phyloP scores from a whole-genome alignment of 352 stramenopile species.

The Pythium catenulatum region DNA sequence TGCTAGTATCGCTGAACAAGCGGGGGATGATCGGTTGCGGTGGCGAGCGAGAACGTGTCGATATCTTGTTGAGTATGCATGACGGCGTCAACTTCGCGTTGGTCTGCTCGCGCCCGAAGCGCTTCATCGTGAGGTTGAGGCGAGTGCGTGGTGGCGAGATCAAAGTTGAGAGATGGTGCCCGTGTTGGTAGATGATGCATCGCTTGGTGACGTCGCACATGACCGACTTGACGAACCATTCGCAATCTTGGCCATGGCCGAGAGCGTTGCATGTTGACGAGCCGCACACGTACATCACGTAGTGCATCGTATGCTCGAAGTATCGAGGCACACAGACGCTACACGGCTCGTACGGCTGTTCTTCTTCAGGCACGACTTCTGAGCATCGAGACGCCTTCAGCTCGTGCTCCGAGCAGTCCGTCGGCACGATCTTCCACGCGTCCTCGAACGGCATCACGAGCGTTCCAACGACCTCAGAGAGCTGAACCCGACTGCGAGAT shows the following conservation, averaged over 20 bases:
- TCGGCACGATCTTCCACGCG: background rate
- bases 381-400: background rate
- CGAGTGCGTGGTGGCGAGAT: background rate
- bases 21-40: no score
- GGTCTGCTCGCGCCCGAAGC: background rate
- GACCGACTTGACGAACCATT: background rate
- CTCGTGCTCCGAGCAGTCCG: background rate
- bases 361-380: constrained; percentile 16
- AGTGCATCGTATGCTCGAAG: constrained; percentile 1
- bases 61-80: constrained; percentile 1
- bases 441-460: constrained; percentile 17
- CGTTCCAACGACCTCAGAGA: no score
- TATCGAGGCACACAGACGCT: background rate
- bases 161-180: background rate
- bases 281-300: background rate
- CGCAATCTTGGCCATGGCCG: background rate
- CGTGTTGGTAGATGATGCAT: background rate
- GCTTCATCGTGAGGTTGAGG: background rate
- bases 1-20: no score
- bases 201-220: background rate
- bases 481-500: background rate
- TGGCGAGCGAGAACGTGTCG: background rate
- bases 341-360: background rate
- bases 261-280: background rate
- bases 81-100: background rate